Conservation (phyloP, 2,329 filamentous ascomycete genomes). For the Rhexocercosporidium sp. region DNA sequence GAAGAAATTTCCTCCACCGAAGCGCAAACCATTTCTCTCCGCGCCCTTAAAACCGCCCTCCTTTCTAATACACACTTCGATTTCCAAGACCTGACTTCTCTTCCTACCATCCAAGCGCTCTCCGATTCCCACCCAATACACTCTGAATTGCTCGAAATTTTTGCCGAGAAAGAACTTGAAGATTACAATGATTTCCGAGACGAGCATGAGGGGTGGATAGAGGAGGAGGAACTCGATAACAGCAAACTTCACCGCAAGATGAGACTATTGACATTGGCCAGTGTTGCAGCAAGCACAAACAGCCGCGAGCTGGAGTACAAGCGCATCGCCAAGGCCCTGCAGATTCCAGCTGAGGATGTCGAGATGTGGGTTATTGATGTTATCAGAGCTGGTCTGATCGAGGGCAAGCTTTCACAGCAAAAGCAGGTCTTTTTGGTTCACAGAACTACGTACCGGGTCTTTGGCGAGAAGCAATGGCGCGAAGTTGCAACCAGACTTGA, state of each 20-base stretch:
- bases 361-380: slow-evolving; percentile 99
- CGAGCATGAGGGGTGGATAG: slow-evolving; percentile 85
- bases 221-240: slow-evolving; percentile 74
- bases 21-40: slow-evolving; percentile 66
- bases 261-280: slow-evolving; percentile 90
- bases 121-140: slow-evolving; percentile 82
- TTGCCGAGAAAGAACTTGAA: slow-evolving; percentile 91
- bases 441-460: slow-evolving; percentile 94
- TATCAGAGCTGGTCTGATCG: slow-evolving; percentile 92
- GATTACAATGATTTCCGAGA: slow-evolving; percentile 96
- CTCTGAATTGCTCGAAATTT: slow-evolving; percentile 93
- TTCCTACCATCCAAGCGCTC: slow-evolving; percentile 83
- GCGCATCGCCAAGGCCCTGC: slow-evolving; percentile 81
- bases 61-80: slow-evolving; percentile 70
- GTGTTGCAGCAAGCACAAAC: slow-evolving; percentile 81
- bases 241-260: slow-evolving; percentile 89
- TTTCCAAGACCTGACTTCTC: slow-evolving; percentile 72
- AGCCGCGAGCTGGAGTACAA: slow-evolving; percentile 88
- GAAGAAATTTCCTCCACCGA: slow-evolving; percentile 63
- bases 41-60: slow-evolving; percentile 70
- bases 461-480: slow-evolving; percentile 97
- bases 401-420: slow-evolving; percentile 94
- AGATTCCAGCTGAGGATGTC: slow-evolving; percentile 82
- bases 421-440: slow-evolving; percentile 94
- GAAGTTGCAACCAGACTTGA: slow-evolving; percentile 91